These are phyloP conservation scores for Alternaria novae-zelandiae DNA, from an alignment of 2,329 filamentous ascomycete genomes.

Conservation along the genomic window DNA sequence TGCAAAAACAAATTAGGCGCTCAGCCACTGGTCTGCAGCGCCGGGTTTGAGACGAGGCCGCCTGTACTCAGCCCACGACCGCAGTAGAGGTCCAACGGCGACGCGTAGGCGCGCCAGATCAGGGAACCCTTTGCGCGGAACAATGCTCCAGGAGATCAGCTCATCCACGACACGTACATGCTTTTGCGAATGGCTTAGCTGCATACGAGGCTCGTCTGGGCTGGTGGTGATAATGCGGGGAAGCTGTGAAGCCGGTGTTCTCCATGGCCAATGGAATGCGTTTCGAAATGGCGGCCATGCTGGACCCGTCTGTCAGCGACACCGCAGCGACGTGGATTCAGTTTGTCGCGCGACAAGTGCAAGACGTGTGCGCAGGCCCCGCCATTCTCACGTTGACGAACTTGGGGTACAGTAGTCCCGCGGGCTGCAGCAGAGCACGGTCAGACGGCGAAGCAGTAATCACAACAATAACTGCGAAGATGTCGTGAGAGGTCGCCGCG, in stretches of 20 bases:
- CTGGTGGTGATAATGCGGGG: slow-evolving; percentile 38
- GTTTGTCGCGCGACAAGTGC: background rate
- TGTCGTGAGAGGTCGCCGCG: slow-evolving; percentile 25
- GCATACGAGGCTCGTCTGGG: slow-evolving; percentile 18
- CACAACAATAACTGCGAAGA: background rate
- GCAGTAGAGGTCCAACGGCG: background rate
- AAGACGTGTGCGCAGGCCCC: background rate
- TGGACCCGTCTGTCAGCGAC: slow-evolving; percentile 4
- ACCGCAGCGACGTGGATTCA: slow-evolving; percentile 19
- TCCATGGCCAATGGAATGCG: slow-evolving; percentile 21
- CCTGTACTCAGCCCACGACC: slow-evolving; percentile 7
- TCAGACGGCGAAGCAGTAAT: slow-evolving; percentile 8
- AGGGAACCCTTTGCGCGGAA: background rate
- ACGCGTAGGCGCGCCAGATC: slow-evolving; percentile 20
- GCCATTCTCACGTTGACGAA: background rate
- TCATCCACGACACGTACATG: slow-evolving; percentile 5
- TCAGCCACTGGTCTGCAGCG: slow-evolving; percentile 22
- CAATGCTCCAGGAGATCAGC: slow-evolving; percentile 5
- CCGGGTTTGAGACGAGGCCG: slow-evolving; percentile 4
- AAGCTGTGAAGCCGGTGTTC: slow-evolving; percentile 24
- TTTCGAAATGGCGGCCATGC: slow-evolving; percentile 4
- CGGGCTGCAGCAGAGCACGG: slow-evolving; percentile 10
- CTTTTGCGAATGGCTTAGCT: slow-evolving; percentile 24
- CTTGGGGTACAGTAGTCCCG: slow-evolving; percentile 1
- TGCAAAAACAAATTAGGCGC: slow-evolving; percentile 20